Conservation (phyloP, 2,329 filamentous ascomycete species). For the Fusarium graminum region DNA sequence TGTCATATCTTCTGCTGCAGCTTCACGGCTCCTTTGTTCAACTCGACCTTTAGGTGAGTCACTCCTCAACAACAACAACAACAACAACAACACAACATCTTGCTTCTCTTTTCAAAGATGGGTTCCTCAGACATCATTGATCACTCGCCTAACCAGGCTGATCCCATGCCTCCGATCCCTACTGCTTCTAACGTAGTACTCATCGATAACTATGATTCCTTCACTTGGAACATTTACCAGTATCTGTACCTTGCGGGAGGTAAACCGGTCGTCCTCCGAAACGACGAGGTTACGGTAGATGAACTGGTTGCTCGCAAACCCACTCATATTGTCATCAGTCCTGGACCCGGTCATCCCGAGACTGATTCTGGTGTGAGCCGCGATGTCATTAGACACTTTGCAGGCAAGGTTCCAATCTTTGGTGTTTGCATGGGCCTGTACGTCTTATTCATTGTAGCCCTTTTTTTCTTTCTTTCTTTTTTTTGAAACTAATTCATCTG, state of each 20-base stretch:
- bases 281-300: conserved; percentile 89
- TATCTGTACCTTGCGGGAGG: conserved; percentile 97
- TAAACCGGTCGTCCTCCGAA: conserved; percentile 87
- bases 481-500: neutral
- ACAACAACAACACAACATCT: conserved; percentile 28
- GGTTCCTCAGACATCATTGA: conserved; percentile 70
- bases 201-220: conserved; percentile 99
- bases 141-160: conserved; percentile 88
- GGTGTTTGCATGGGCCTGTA: conserved; percentile 99
- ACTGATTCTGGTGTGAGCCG: conserved; percentile 95
- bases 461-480: too few species aligned
- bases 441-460: conserved; percentile 55
- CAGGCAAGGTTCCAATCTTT: conserved; percentile 92
- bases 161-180: conserved; percentile 77
- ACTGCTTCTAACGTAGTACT: conserved; percentile 92
- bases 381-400: conserved; percentile 90
- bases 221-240: conserved; percentile 99
- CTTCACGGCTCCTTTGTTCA: conserved; percentile 40
- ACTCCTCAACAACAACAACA: conserved; percentile 32
- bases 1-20: conserved; percentile 7
- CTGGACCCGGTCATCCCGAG: conserved; percentile 91
- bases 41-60: conserved; percentile 39
- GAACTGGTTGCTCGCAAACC: conserved; percentile 86
- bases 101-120: conserved; percentile 56
- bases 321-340: conserved; percentile 94